These are phyloP conservation scores for Cercospora brassicicola DNA, from an alignment of 2,329 filamentous ascomycete species.

Conservation along the genomic window DNA sequence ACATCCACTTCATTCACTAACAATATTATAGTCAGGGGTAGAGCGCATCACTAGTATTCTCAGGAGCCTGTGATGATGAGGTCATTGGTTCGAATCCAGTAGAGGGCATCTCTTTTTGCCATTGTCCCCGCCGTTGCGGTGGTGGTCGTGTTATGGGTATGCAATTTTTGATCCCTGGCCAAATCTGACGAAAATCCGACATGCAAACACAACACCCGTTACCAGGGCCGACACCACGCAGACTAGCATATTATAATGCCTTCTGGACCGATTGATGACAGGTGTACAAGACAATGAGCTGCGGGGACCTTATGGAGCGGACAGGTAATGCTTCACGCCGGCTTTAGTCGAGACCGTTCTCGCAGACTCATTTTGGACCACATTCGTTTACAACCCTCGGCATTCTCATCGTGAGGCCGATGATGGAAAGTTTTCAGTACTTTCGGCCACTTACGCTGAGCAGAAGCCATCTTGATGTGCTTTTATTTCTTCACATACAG, in stretches of 20 bases:
- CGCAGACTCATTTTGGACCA: not conserved
- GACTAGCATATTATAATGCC: not conserved
- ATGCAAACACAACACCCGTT: not conserved
- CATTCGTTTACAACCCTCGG: not conserved
- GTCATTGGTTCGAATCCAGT: slow-evolving; percentile 8
- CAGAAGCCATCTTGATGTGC: not conserved
- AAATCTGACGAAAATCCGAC: not conserved
- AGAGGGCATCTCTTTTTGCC: not conserved
- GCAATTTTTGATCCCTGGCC: not conserved
- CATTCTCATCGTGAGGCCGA: not conserved
- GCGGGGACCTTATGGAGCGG: not conserved
- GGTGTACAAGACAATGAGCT: not conserved
- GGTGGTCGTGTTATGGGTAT: not conserved
- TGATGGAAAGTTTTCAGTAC: not conserved
- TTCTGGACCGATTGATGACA: not conserved
- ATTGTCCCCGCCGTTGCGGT: not conserved
- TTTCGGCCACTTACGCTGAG: not conserved
- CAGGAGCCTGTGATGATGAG: not conserved
- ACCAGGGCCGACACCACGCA: not conserved
- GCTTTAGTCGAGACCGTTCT: not conserved
- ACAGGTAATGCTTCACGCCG: not conserved
- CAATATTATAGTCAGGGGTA: not conserved
- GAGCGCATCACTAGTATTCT: slow-evolving; percentile 4
- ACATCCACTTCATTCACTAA: not conserved
- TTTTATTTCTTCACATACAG: not conserved